Base-by-base conservation (phyloP, 306 rosid genomes). In the Quercus gilva region DNA sequence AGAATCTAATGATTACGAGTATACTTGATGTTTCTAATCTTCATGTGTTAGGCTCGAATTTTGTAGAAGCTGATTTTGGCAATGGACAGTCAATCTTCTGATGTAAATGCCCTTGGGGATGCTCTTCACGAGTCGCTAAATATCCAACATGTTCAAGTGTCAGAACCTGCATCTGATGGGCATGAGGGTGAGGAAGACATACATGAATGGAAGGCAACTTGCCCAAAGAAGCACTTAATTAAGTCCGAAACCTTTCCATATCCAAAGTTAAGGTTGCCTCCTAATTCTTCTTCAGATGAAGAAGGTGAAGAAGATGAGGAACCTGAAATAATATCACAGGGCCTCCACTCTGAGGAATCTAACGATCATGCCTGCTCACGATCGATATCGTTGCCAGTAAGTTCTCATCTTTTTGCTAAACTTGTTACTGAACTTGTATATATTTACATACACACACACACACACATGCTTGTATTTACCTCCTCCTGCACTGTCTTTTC, bases 11-110 rank as follows among this genome's bases (percentile, higher is more conserved):
- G 65, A 59, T 3, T 33, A 19, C 6, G 26, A 19, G n/a, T 67
- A 6, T 67, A 67, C 23, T 8, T 29, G 69, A 63, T 72, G 33
- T 28, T 73, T 21, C 14, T 41, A 29, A 53, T 51, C 56, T 68
- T 79, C 37, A 57, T 19, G 60, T 69, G 25, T 31, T 31, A 63
- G 20, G 15, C 17, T 69, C 14, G 20, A 59, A 21, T 31, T 19
- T 26, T 84, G 89, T 80, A 89, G 91, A 74, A 75, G 78, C 28
- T 79, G 57, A 74, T 65, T 41, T 86, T 71, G 86, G 79, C 79
- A 79, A 94, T 90, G 98, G 97, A 87, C 79, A 43, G 76, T 37
- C 81, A 56, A 75, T 83, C 82, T 86, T 61, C 75, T 28, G 79
- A 12, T 65, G 82, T 92, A 41, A 75, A 51, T 58, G 77, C 61